These are phyloP conservation scores for Flaveria bidentis DNA, from an alignment of 129 eudicot species.

Conservation along the genomic window DNA sequence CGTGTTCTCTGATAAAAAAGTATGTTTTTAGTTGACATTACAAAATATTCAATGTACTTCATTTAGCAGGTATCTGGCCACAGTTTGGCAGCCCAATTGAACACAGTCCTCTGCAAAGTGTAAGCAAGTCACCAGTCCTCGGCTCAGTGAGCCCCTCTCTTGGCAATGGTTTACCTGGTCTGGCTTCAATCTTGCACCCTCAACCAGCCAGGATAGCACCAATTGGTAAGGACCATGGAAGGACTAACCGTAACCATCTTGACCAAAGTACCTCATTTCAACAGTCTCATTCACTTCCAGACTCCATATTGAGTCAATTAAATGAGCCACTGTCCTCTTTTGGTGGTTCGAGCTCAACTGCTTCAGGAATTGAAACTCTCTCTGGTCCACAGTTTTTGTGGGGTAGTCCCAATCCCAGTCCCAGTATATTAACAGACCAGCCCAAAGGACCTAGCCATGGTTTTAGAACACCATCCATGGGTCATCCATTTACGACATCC, in stretches of 20 bases:
- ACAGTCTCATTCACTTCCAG: slow-evolving; percentile 71
- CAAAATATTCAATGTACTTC: slow-evolving; percentile 1
- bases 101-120: slow-evolving; percentile 53
- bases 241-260: slow-evolving; percentile 36
- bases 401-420: slow-evolving; percentile 60
- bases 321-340: slow-evolving; percentile 51
- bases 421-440: slow-evolving; percentile 39
- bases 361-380: slow-evolving; percentile 59
- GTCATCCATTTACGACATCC: slow-evolving; percentile 46
- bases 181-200: slow-evolving; percentile 60
- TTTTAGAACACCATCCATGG: slow-evolving; percentile 40
- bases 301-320: slow-evolving; percentile 48
- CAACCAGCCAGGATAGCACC: slow-evolving; percentile 67
- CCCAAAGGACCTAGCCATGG: slow-evolving; percentile 45
- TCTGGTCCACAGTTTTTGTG: slow-evolving; percentile 87
- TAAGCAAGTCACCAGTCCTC: slow-evolving; percentile 61
- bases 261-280: slow-evolving; percentile 45
- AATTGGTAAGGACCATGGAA: slow-evolving; percentile 60
- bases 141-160: slow-evolving; percentile 52
- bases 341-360: slow-evolving; percentile 61
- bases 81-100: slow-evolving; percentile 67
- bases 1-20: neutral
- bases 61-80: slow-evolving; percentile 59
- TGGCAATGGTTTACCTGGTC: slow-evolving; percentile 48
- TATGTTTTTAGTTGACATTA: neutral